A percentile compares a stretch with the other conserved stretches of the same genome.
Evolutionary conservation across 1,284 basidiomycete genomes (phyloP).

Genomic region (Cutaneotrichosporon sp.): DNA sequence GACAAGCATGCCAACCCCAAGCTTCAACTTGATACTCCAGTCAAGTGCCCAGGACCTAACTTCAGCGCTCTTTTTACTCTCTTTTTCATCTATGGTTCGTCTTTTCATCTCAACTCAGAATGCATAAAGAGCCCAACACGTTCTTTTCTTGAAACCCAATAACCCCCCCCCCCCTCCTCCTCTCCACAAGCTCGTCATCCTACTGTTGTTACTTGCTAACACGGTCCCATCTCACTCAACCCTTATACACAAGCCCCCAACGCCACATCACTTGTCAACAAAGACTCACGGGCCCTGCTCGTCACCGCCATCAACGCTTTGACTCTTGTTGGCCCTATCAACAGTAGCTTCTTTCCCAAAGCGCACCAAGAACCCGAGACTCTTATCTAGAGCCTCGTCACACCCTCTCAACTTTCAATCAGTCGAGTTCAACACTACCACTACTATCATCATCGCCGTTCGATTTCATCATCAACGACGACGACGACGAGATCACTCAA

Average conservation of each 20-base stretch:
- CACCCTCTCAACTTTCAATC: neutral
- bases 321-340: neutral
- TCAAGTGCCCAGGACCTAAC: neutral
- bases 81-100: neutral
- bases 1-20: constrained; percentile 1
- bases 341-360: neutral
- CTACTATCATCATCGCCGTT: neutral
- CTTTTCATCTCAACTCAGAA: neutral
- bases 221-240: neutral
- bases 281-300: neutral
- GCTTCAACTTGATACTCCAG: neutral
- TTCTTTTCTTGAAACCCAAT: neutral
- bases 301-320: neutral
- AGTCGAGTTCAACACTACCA: neutral
- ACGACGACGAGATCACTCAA: neutral
- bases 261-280: neutral
- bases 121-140: neutral
- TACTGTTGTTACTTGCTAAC: neutral
- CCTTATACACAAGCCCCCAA: neutral
- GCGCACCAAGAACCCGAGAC: neutral
- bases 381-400: neutral
- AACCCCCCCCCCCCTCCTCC: neutral
- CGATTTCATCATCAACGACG: neutral
- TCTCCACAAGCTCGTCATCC: neutral
- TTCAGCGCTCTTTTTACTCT: neutral